A percentile compares a stretch with the other conserved stretches of the same genome.
Evolutionary conservation across 441 rosid species (phyloP).

Genomic region (Adansonia grandidieri): DNA sequence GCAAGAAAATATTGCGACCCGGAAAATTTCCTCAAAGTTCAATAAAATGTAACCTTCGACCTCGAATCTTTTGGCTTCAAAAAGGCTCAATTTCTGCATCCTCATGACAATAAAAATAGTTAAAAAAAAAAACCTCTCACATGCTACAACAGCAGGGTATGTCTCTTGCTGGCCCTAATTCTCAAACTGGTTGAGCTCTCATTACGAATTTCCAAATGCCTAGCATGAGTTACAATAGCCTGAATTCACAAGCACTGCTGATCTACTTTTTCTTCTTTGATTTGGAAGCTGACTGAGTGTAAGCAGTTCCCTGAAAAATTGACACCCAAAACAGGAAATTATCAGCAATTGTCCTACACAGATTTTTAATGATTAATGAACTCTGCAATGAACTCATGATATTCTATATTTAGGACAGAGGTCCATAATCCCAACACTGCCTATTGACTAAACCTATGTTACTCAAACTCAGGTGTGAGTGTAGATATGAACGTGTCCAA

Average conservation of each 20-base stretch:
- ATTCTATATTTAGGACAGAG: neutral
- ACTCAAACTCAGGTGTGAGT: no score
- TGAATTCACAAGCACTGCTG: slow-evolving; percentile 14
- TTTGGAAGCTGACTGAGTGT: slow-evolving; percentile 70
- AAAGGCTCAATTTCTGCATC: slow-evolving; percentile 36
- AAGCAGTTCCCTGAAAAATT: slow-evolving; percentile 77
- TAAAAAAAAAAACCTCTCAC: slow-evolving; percentile 20
- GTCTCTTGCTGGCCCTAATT: slow-evolving; percentile 36
- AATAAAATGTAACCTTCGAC: slow-evolving; percentile 34
- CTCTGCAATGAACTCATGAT: neutral
- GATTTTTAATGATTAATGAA: neutral
- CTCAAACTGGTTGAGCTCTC: slow-evolving; percentile 36
- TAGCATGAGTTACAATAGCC: slow-evolving; percentile 40
- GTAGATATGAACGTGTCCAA: no score
- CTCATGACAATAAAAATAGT: slow-evolving; percentile 20
- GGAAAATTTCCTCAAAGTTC: slow-evolving; percentile 22
- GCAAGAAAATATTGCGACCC: neutral
- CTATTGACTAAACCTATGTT: neutral
- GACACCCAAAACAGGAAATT: slow-evolving; percentile 22
- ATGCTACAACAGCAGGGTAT: slow-evolving; percentile 45
- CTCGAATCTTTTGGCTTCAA: slow-evolving; percentile 33
- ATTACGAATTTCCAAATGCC: neutral
- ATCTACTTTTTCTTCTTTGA: slow-evolving; percentile 86
- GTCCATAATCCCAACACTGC: neutral
- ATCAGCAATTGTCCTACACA: neutral